Evolutionary conservation across 306 rosid species (phyloP).

Genomic region (Acmispon strigosus): DNA sequence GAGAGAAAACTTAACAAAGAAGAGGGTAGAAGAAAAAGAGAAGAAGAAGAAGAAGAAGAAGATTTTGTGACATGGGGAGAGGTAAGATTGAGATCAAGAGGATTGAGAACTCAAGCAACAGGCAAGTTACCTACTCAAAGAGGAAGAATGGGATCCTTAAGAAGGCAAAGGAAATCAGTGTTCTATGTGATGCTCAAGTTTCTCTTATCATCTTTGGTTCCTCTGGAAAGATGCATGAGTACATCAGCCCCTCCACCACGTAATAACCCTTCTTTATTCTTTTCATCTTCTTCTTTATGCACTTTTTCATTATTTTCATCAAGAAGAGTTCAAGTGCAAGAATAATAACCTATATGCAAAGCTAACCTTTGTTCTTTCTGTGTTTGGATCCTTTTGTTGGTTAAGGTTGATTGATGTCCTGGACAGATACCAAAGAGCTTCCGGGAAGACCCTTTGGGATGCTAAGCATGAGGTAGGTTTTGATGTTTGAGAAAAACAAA

Average conservation of each 20-base stretch:
- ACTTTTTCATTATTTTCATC: not conserved
- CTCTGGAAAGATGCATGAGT: conserved; percentile 67
- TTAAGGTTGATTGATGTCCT: conserved; percentile 58
- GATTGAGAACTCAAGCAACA: conserved; percentile 81
- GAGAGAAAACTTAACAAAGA: not conserved
- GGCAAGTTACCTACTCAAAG: conserved; percentile 84
- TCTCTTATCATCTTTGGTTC: conserved; percentile 57
- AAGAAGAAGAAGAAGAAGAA: not conserved
- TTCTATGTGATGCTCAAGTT: conserved; percentile 82
- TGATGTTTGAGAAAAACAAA: not conserved
- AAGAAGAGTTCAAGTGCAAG: not conserved
- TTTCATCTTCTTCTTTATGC: not conserved
- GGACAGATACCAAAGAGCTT: conserved; percentile 62
- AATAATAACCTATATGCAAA: not conserved
- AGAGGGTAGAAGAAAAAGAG: not conserved
- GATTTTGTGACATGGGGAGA: conserved; percentile 53
- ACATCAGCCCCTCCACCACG: conserved; percentile 68
- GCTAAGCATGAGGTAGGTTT: conserved; percentile 81
- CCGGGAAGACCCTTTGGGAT: conserved; percentile 73
- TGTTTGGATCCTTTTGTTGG: not conserved
- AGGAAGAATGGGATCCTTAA: conserved; percentile 75
- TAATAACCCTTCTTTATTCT: not conserved
- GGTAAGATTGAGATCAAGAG: conserved; percentile 97
- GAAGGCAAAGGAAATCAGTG: conserved; percentile 79
- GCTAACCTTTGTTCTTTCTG: not conserved